Evolutionary conservation across 768 basidiomycete species (phyloP), one percentile per base, ranked within the genome.

Genomic region (Roridomyces roridus): DNA sequence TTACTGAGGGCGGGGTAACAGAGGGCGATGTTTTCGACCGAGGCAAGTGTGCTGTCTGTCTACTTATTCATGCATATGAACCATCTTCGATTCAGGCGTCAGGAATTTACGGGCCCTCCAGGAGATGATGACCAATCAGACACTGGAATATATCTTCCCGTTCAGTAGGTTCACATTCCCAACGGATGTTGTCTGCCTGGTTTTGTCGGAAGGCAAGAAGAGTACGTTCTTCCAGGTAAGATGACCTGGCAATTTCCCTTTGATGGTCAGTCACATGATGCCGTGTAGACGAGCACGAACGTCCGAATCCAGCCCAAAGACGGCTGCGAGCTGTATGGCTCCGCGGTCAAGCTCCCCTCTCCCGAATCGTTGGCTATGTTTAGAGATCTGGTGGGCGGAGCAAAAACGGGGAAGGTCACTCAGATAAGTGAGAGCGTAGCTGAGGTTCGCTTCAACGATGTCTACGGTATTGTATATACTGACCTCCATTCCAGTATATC

Each of bases 151-250:
- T 66, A 69, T 79, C 29, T 94, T 92, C 66, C 92, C 92, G 1
- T 94, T 84, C 70, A 89, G 85, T 67, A 77, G 68, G 54, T 93
- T 88, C 68, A 70, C 79, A 8, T 93, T 94, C 64, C 77, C 85
- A 18, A 92, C 90, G 0, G 90, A 92, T 62, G 71, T 90, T n/a
- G 77, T 72, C n/a, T 83, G 87, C 56, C 60, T 94, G 18, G 71
- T 89, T 0, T 70, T 88, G 10, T 78, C 80, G 36, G 80, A 87
- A 55, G 89, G 91, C 26, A 77, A 76, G 56, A 86, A 84, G 70
- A 91, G 89, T 62, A 76, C 87, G 2, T 87, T 94, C 65, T 88
- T 92, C 69, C 79, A 85, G 80, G 91, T 89, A 42, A 23, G n/a
- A 53, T 23, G 65, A 28, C 8, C 34, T 44, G 8, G 7, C 11